Percentiles rank a stretch among this genome's conserved stretches.
These are phyloP conservation scores for Carex myosuroides DNA, from an alignment of 176 grass and related monocot genomes.

Conservation along the genomic window DNA sequence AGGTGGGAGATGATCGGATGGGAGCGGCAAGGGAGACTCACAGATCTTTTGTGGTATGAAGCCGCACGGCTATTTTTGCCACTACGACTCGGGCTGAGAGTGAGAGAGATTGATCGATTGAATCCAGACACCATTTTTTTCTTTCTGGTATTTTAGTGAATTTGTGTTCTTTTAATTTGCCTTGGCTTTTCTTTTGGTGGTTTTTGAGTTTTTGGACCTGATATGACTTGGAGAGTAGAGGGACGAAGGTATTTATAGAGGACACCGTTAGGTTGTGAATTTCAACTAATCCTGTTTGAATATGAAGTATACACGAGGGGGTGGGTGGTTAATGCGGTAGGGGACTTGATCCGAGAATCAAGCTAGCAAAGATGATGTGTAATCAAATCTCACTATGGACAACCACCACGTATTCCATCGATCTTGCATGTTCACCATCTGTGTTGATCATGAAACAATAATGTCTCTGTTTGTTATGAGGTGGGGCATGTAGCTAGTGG, in stretches of 20 bases:
- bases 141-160: background rate
- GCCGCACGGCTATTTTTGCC: background rate
- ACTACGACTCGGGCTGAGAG: constrained; percentile 23
- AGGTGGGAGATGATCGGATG: background rate
- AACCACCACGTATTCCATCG: background rate
- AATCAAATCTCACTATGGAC: background rate
- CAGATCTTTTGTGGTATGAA: background rate
- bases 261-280: background rate
- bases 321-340: background rate
- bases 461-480: background rate
- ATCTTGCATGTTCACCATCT: background rate
- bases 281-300: background rate
- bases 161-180: background rate
- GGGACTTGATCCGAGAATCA: constrained; percentile 37
- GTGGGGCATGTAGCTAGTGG: background rate
- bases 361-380: background rate
- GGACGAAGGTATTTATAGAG: background rate
- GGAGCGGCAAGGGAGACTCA: background rate
- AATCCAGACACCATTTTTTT: constrained; percentile 52
- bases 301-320: background rate
- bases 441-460: background rate
- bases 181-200: background rate
- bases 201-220: background rate
- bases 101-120: constrained; percentile 54
- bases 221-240: background rate